Conservation (phyloP, 1,139 yeast genomes). For the Blastobotrys indianensis region DNA sequence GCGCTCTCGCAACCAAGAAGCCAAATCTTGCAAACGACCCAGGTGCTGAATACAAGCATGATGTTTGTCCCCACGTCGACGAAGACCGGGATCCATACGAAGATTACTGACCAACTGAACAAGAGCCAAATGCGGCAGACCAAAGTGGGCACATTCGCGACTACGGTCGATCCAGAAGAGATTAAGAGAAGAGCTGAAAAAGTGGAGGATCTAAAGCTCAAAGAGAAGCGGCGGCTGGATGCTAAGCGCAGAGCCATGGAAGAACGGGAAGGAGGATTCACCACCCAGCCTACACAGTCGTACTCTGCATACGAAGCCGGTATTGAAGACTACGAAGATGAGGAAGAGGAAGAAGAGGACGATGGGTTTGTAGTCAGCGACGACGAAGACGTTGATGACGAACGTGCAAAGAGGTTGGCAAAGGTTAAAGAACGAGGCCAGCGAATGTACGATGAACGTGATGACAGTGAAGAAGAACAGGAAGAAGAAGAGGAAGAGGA, state of each 20-base stretch:
- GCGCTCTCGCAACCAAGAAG: conserved; percentile 67
- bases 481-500: conserved; percentile 28
- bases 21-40: conserved; percentile 55
- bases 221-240: conserved; percentile 40
- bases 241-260: conserved; percentile 61
- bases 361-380: conserved; percentile 28
- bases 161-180: conserved; percentile 82
- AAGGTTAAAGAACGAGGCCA: conserved; percentile 56
- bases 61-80: conserved; percentile 87
- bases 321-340: neutral
- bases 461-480: conserved; percentile 35
- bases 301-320: conserved; percentile 35
- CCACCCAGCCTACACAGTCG: conserved; percentile 6
- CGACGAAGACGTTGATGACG: conserved; percentile 46
- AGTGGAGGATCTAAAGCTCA: conserved; percentile 46
- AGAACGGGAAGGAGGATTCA: conserved; percentile 45
- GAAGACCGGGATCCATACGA: conserved; percentile 70
- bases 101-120: conserved; percentile 71
- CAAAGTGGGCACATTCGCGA: conserved; percentile 63
- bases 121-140: conserved; percentile 49
- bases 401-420: conserved; percentile 58
- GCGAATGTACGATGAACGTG: conserved; percentile 38
- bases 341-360: conserved; percentile 2
- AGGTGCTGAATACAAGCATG: conserved; percentile 46
- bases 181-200: conserved; percentile 77